Evolutionary conservation across 1,284 basidiomycete species (phyloP).

Genomic region (Papiliotrema laurentii): DNA sequence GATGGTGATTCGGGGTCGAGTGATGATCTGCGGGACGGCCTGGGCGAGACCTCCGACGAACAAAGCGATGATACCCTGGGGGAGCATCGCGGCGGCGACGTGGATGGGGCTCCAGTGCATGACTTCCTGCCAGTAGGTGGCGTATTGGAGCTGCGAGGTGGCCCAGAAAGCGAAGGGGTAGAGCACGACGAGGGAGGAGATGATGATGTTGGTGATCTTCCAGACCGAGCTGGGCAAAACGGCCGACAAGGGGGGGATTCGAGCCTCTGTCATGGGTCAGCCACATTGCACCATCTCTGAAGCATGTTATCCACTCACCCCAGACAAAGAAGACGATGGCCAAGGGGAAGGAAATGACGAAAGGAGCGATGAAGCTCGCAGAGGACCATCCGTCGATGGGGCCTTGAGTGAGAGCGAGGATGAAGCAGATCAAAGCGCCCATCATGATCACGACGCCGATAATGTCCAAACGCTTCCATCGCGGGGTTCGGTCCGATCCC

Average conservation of each 20-base stretch:
- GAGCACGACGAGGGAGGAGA: slow-evolving; percentile 20
- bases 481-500: slow-evolving; percentile 11
- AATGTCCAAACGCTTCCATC: slow-evolving; percentile 43
- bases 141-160: slow-evolving; percentile 27
- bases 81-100: slow-evolving; percentile 35
- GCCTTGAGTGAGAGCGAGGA: slow-evolving; percentile 42
- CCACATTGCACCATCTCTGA: background rate
- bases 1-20: slow-evolving; percentile 23
- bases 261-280: slow-evolving; percentile 13
- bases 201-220: slow-evolving; percentile 35
- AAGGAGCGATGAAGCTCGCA: slow-evolving; percentile 43
- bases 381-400: slow-evolving; percentile 39
- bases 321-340: slow-evolving; percentile 40
- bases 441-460: slow-evolving; percentile 38
- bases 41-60: slow-evolving; percentile 27
- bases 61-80: slow-evolving; percentile 35
- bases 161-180: slow-evolving; percentile 32
- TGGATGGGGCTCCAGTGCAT: slow-evolving; percentile 27
- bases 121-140: slow-evolving; percentile 24
- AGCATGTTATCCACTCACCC: slow-evolving; percentile 12
- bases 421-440: slow-evolving; percentile 38
- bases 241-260: slow-evolving; percentile 22
- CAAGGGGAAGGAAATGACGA: slow-evolving; percentile 32
- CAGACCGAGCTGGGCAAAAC: slow-evolving; percentile 32
- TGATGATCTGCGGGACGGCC: slow-evolving; percentile 26